These are phyloP conservation scores for Fusarium circinatum DNA, from an alignment of 2,329 filamentous ascomycete genomes.

Conservation along the genomic window DNA sequence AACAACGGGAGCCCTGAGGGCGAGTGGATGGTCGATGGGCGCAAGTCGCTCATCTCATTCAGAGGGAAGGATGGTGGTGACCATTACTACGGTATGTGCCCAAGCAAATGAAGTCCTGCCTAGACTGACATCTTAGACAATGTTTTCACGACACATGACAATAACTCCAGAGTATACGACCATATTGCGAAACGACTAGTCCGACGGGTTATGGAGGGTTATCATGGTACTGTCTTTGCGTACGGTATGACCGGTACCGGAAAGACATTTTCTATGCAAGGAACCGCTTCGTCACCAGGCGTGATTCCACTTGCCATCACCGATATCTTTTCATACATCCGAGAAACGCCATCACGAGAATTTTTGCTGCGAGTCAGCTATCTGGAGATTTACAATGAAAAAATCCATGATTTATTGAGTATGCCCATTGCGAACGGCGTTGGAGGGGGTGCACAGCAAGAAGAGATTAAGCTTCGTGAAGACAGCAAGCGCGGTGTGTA, in stretches of 20 bases:
- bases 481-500: conserved; percentile 97
- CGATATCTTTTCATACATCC: conserved; percentile 98
- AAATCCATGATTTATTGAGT: conserved; percentile 91
- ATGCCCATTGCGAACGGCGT: conserved; percentile 70
- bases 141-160: conserved; percentile 92
- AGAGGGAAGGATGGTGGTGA: conserved; percentile 90
- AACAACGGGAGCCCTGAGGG: conserved; percentile 72
- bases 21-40: conserved; percentile 93
- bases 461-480: conserved; percentile 97
- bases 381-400: conserved; percentile 98
- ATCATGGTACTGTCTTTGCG: conserved; percentile 97
- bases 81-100: conserved; percentile 82
- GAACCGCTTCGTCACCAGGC: conserved; percentile 92
- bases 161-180: conserved; percentile 96
- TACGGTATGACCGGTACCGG: conserved; percentile 99
- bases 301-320: conserved; percentile 98
- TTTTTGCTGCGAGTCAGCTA: conserved; percentile 97
- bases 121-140: conserved; percentile 73
- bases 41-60: conserved; percentile 83
- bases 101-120: background rate
- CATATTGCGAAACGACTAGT: conserved; percentile 93
- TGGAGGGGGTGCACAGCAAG: conserved; percentile 69
- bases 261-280: conserved; percentile 99
- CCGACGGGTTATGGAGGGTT: conserved; percentile 97
- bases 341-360: conserved; percentile 93